Conservation (phyloP, 1,284 basidiomycete species). For the Ceratobasidium papillatum region DNA sequence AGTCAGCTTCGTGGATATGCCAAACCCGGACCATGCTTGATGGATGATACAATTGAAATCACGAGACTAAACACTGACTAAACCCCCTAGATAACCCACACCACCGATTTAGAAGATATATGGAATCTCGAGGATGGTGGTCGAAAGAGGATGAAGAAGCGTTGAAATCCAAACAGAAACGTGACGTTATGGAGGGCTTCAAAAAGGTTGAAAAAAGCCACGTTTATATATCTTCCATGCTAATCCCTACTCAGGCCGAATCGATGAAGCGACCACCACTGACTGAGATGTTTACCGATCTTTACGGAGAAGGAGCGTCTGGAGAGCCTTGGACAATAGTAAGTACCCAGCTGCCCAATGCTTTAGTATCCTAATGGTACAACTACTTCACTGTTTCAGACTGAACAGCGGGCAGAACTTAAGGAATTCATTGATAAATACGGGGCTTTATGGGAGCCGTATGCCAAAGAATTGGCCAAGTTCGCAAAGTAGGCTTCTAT, state of each 20-base stretch:
- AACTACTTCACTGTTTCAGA: conserved; percentile 55
- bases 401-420: conserved; percentile 85
- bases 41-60: too few relatives aligned
- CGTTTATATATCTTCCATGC: not conserved
- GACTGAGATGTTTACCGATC: conserved; percentile 84
- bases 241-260: conserved; percentile 62
- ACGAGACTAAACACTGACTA: not conserved
- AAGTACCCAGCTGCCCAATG: conserved; percentile 52
- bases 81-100: conserved; percentile 77
- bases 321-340: conserved; percentile 79
- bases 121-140: conserved; percentile 91
- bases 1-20: not conserved
- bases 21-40: not conserved
- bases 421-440: conserved; percentile 81
- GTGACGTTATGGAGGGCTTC: conserved; percentile 80
- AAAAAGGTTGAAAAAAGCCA: conserved; percentile 53
- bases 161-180: conserved; percentile 73
- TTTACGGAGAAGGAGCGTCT: conserved; percentile 75
- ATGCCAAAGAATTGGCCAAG: conserved; percentile 80
- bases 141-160: conserved; percentile 75
- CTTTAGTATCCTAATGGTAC: not conserved
- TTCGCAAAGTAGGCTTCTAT: conserved; percentile 61
- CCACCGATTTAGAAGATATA: conserved; percentile 81
- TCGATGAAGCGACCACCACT: conserved; percentile 73
- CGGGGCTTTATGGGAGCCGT: conserved; percentile 82